Base-by-base conservation (phyloP, 2,329 filamentous ascomycete genomes). In the Fulvia fulva region DNA sequence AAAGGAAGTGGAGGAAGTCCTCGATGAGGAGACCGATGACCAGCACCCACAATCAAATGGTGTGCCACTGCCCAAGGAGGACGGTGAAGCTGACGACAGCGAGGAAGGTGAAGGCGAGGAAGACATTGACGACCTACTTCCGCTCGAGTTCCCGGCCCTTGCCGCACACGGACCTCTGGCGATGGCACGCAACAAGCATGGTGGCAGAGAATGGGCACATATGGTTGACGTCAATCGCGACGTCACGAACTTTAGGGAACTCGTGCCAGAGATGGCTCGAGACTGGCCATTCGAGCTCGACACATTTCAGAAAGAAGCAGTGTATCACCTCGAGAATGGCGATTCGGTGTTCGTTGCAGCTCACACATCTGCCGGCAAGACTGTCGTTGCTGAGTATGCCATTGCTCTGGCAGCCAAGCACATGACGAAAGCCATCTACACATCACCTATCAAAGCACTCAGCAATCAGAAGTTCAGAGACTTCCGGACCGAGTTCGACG, bases 401-500 rank as follows among this genome's bases (percentile, higher is more conserved):
- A 97, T 99, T 73, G 91, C 94, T 6, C 80, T 99, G 58, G 94
- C 94, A 28, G 88, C 91, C n/a, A 95, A 93, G 71, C 94, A 99
- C 73, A 97, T 97, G 93, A 99, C 94, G 8, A 99, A 99, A 74
- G 93, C 94, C 22, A 99, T 99, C 63, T 99, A 99, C 73, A 99
- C 94, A 0, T 97, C 94, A 0, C 94, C 94, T 0, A 99, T 99
- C 79, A 99, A 99, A 74, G 94, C 94, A 2, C 79, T 99, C 57
- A 97, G 94, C 76, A 99, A 99, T 71, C 94, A 99, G 71, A 99
- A 99, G 74, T 99, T 97, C 75, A 86, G 94, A 63, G 94, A 99
- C 72, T 99, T 99, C 73, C 85, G 91, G 57, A 83, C 87, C 56
- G 86, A 85, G 0, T 99, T 99, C 68, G 91, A 96, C 59, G 94